A percentile compares a stretch with the other conserved stretches of the same genome.
phyloP scores from a whole-genome alignment of 2,329 filamentous ascomycete species.

The Diaporthe sp. region DNA sequence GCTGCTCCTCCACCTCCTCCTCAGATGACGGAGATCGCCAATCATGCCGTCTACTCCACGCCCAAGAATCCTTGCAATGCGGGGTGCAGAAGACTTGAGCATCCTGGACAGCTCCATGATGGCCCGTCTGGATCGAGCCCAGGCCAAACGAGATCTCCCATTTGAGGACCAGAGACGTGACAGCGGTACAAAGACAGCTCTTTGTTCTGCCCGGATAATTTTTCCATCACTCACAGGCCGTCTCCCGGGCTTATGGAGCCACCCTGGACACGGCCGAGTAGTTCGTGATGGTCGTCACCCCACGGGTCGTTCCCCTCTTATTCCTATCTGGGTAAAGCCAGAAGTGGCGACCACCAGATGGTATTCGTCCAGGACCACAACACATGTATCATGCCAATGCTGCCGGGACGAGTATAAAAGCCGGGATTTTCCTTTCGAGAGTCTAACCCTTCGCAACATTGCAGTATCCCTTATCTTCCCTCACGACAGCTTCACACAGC shows the following conservation, averaged over 20 bases:
- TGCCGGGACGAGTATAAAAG: constrained; percentile 25
- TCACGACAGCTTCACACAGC: neutral
- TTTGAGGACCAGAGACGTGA: neutral
- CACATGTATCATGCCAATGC: neutral
- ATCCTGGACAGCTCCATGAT: constrained; percentile 10
- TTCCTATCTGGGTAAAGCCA: constrained; percentile 34
- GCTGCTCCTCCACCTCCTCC: neutral
- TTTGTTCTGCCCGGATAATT: constrained; percentile 26
- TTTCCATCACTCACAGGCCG: constrained; percentile 35
- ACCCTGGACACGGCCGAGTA: constrained; percentile 20
- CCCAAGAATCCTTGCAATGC: constrained; percentile 24
- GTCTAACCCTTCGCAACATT: neutral
- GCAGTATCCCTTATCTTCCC: constrained; percentile 8
- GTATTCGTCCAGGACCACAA: constrained; percentile 25
- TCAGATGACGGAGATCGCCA: constrained; percentile 12
- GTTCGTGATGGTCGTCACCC: constrained; percentile 33
- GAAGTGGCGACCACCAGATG: constrained; percentile 34
- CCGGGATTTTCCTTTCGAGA: neutral
- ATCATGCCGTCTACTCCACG: constrained; percentile 27
- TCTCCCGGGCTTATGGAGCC: constrained; percentile 7
- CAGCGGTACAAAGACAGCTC: neutral
- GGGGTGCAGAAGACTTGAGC: constrained; percentile 16
- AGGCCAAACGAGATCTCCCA: neutral
- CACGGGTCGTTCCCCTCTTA: constrained; percentile 32
- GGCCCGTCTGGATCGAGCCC: constrained; percentile 13